Evolutionary conservation across 768 basidiomycete genomes (phyloP).

Genomic region (Leccinum olivaceopallidum): DNA sequence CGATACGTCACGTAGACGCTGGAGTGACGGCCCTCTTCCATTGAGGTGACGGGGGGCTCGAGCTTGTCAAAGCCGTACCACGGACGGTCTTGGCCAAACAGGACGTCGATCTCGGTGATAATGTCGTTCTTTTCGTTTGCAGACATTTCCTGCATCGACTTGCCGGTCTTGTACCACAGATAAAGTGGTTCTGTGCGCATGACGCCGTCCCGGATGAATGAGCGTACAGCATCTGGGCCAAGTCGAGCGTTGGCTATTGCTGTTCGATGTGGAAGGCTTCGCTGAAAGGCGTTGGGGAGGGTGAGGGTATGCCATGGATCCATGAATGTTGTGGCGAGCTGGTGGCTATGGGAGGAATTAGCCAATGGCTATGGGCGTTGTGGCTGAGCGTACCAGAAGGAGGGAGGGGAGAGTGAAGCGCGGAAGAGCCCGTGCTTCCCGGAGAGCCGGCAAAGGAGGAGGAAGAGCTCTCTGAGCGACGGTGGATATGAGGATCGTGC

Average conservation of each 20-base stretch:
- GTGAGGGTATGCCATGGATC: constrained; percentile 49
- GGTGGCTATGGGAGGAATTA: constrained; percentile 34
- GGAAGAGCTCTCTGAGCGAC: constrained; percentile 48
- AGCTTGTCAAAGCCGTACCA: constrained; percentile 88
- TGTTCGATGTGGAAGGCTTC: constrained; percentile 47
- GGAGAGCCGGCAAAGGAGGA: constrained; percentile 54
- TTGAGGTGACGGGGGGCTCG: constrained; percentile 54
- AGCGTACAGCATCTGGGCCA: constrained; percentile 64
- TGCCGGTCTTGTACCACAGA: constrained; percentile 79
- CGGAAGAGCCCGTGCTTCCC: constrained; percentile 48
- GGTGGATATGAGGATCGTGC: constrained; percentile 61
- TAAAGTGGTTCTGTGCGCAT: constrained; percentile 54
- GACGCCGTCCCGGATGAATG: constrained; percentile 69
- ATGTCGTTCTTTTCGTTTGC: constrained; percentile 56
- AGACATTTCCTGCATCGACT: constrained; percentile 61
- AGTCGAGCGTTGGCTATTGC: constrained; percentile 54
- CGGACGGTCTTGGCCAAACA: constrained; percentile 80
- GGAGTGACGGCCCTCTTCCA: constrained; percentile 41
- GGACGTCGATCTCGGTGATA: constrained; percentile 88
- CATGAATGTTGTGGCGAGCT: constrained; percentile 55
- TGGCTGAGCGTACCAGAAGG: constrained; percentile 45
- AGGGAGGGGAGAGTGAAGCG: constrained; percentile 60
- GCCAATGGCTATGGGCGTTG: neutral
- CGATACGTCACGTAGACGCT: constrained; percentile 69
- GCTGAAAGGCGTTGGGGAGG: constrained; percentile 54